Evolutionary conservation across 2,329 filamentous ascomycete species (phyloP).

Genomic region (Tolypocladium ovalisporum): DNA sequence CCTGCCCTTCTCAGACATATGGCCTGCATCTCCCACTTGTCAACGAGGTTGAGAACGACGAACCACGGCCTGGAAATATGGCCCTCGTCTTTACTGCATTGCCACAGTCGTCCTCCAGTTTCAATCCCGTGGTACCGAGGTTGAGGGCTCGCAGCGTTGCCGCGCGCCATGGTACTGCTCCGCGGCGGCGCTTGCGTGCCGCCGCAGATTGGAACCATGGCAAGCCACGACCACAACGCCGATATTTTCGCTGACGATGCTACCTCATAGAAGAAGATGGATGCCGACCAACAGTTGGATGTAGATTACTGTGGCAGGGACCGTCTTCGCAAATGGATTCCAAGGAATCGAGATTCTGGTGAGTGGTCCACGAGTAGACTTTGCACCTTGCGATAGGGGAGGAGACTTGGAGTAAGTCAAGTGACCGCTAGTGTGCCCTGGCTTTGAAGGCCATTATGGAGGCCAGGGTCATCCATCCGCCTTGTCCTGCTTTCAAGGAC

Average conservation of each 20-base stretch:
- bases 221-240: not conserved
- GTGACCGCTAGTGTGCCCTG: not conserved
- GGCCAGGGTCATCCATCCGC: not conserved
- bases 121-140: not conserved
- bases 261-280: not conserved
- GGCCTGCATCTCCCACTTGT: not conserved
- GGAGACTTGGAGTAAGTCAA: not conserved
- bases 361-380: too few species aligned
- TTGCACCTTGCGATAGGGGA: not conserved
- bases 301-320: not conserved
- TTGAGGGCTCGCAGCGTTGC: not conserved
- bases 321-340: not conserved
- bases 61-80: not conserved
- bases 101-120: not conserved
- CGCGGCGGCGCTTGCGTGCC: not conserved
- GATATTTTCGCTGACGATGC: not conserved
- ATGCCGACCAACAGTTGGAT: not conserved
- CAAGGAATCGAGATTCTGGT: not conserved
- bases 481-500: not conserved
- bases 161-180: not conserved
- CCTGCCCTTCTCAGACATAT: not conserved
- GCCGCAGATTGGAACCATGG: not conserved
- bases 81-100: not conserved
- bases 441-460: not conserved
- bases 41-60: not conserved